A percentile compares a stretch with the other conserved stretches of the same genome.
phyloP scores from a whole-genome alignment of 2,329 filamentous ascomycete species.

The Colletotrichum melonis region DNA sequence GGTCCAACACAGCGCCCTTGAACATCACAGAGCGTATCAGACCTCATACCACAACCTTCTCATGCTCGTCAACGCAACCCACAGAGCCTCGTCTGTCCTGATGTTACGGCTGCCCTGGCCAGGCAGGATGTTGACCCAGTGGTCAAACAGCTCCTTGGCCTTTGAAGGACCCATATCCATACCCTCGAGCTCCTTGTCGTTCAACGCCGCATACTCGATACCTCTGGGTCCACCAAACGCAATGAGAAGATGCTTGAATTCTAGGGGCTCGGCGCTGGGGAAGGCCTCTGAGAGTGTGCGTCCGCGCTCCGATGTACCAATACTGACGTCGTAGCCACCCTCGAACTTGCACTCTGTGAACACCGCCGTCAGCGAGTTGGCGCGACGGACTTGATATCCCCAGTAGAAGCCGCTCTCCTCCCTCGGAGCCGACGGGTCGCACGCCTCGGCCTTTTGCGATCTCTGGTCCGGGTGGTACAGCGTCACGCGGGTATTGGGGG shows the following conservation, averaged over 20 bases:
- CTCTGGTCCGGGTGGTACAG: slow-evolving; percentile 69
- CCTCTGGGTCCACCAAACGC: slow-evolving; percentile 86
- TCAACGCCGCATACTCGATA: slow-evolving; percentile 79
- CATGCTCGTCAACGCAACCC: slow-evolving; percentile 78
- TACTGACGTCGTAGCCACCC: slow-evolving; percentile 83
- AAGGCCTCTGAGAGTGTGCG: slow-evolving; percentile 60
- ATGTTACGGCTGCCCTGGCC: slow-evolving; percentile 86
- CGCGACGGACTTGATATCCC: slow-evolving; percentile 80
- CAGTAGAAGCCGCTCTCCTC: slow-evolving; percentile 87
- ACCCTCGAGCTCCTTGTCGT: slow-evolving; percentile 64
- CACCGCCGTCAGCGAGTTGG: slow-evolving; percentile 74
- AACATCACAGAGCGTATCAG: slow-evolving; percentile 16
- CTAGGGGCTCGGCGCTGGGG: slow-evolving; percentile 52
- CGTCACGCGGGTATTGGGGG: slow-evolving; percentile 79
- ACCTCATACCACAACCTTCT: slow-evolving; percentile 65
- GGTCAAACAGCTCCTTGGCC: slow-evolving; percentile 80
- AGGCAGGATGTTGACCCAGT: slow-evolving; percentile 85
- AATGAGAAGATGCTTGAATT: slow-evolving; percentile 79
- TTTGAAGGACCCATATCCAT: slow-evolving; percentile 71
- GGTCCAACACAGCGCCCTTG: background rate
- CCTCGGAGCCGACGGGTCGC: slow-evolving; percentile 76
- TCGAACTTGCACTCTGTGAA: slow-evolving; percentile 82
- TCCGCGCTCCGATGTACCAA: slow-evolving; percentile 87
- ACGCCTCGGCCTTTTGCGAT: slow-evolving; percentile 65
- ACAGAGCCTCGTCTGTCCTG: slow-evolving; percentile 84